Evolutionary conservation across 129 eudicot genomes (phyloP), one percentile per base, ranked within the genome.

Genomic region (Rutidosis leptorrhynchoides): DNA sequence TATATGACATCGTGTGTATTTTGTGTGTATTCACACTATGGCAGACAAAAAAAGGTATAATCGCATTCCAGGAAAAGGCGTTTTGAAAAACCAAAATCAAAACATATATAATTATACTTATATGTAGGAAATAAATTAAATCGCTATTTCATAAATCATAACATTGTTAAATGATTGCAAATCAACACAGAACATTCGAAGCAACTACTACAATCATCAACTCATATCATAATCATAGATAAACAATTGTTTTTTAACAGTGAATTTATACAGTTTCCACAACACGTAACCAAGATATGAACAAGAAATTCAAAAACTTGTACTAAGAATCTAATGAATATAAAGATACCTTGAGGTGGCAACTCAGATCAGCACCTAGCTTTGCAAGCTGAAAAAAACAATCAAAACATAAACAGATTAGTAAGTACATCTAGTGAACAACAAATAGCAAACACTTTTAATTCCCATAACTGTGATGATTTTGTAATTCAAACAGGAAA

Each of bases 341-440:
- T 22, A 0, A 70, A 65, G 0, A 58, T 77, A 82, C 91, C 91
- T 85, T 85, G 75, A 85, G 82, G 62, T 85, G 91, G 27, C 83
- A 81, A 67, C 91, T 79, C 70, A 85, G 91, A 79, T 74, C 87
- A 1, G 85, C 68, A 32, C 91, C 91, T 79, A 15, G 87, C 81
- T 53, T 85, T 85, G 83, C 91, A 85, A 70, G 91, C 91, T 85
- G 78, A 42, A 66, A 56, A 21, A 29, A 1, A 53, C 45, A 42
- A 43, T 12, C 33, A 67, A 58, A 3, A 45, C 2, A 56, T 28
- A 62, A 12, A 30, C 28, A 62, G 28, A 0, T 22, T 9, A 23
- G 43, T 69, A n/a, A 69, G 55, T 3, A 54, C 12, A 15, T 5
- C 3, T 37, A 61, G n/a, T n/a, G 20, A 28, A 16, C 28, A 28